Percentiles rank a stretch among this genome's conserved stretches.
phyloP scores from a whole-genome alignment of 2,329 filamentous ascomycete species.

The Thelonectria rubi region DNA sequence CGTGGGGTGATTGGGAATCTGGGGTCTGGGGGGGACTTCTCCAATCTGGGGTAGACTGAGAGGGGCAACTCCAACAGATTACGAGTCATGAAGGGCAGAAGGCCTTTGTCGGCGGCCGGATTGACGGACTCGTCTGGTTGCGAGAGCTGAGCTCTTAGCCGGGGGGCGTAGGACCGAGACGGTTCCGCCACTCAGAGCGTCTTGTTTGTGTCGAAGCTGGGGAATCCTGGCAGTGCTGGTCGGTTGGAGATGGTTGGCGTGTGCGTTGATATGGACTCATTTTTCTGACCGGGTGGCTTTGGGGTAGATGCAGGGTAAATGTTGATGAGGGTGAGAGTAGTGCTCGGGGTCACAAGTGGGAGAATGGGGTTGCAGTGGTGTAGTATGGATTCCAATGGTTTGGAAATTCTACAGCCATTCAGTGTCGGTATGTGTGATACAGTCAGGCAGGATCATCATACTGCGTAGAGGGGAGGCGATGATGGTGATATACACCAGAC shows the following conservation, averaged over 20 bases:
- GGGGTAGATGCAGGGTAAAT: neutral
- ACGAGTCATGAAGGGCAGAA: neutral
- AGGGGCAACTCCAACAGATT: neutral
- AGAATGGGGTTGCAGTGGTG: neutral
- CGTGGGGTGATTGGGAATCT: constrained; percentile 17
- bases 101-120: neutral
- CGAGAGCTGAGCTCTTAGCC: neutral
- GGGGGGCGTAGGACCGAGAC: constrained; percentile 2
- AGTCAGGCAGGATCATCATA: too few relatives aligned
- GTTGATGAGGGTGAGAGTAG: neutral
- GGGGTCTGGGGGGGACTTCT: constrained; percentile 9
- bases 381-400: too few relatives aligned
- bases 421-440: too few relatives aligned
- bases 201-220: neutral
- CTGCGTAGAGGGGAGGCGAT: too few relatives aligned
- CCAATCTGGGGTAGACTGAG: neutral
- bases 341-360: neutral
- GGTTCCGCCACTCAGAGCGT: constrained; percentile 21
- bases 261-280: neutral
- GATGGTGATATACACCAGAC: too few relatives aligned
- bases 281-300: neutral
- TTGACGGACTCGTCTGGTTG: neutral
- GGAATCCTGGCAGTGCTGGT: neutral
- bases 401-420: too few relatives aligned
- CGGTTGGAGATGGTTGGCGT: neutral